Base-by-base conservation (phyloP, 2,329 filamentous ascomycete species). In the Claviceps pusilla region DNA sequence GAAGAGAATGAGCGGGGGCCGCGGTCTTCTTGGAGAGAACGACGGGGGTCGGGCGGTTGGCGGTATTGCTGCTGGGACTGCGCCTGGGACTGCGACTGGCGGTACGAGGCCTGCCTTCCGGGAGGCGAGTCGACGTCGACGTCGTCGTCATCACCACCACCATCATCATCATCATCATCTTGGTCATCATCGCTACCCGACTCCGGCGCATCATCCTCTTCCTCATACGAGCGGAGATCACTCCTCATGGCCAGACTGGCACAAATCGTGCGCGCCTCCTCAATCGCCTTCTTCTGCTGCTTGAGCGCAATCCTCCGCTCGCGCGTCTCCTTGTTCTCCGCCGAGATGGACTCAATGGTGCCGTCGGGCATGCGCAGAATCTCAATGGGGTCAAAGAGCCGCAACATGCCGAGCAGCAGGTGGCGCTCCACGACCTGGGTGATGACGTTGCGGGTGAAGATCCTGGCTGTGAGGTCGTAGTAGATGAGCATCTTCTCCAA, bases 401-500 rank as follows among this genome's bases (percentile, higher is more conserved):
- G 66, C 50, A 76, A 70, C 72, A 77, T 75, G 35, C 75, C 74
- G 43, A 76, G 69, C 11, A 77, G 67, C 3, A 77, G 64, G 54
- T 77, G 75, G 0, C 75, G 69, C 62, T 77, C 75, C 0, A 75
- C 71, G 0, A 77, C 74, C 56, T 77, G 75, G 0, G 74, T 76
- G 53, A 77, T 76, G 54, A 75, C 70, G 57, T 77, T 77, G 53
- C 75, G 69, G 33, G 74, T 76, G 56, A 76, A 77, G 50, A 73
- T 74, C 61, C 75, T 73, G 7, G 73, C 73, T 2, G 74, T 75
- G 9, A 77, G 69, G 43, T 77, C 74, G 57, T 77, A 77, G 65
- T 75, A 77, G 57, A 77, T 77, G 52, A 77, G 66, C 75, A 77
- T 77, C 68, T 77, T 77, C 62, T 77, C 75, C 31, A 77, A 60